Base-by-base conservation (phyloP, 1,284 basidiomycete species). In the Pulveroboletus sp. region DNA sequence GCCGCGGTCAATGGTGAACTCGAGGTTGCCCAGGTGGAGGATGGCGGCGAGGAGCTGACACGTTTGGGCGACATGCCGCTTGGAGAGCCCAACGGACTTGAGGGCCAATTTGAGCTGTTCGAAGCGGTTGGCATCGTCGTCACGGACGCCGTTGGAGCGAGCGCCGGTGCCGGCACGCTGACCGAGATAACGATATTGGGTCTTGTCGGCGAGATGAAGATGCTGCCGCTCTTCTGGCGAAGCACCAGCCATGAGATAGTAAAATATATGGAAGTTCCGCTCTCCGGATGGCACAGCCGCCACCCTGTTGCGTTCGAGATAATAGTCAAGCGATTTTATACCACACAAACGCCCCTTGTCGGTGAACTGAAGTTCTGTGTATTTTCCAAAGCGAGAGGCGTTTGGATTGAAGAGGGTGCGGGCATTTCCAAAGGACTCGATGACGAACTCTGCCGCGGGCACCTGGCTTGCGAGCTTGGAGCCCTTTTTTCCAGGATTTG, bases 201-300 rank as follows among this genome's bases (percentile, higher is more conserved):
- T 80, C 69, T 89, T 90, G 66, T 93, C 89, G 46, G 83, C 77
- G 18, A 98, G 82, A 61, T 90, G 89, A 52, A 99, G 83, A 71
- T 96, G 92, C 43, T 89, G 82, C 39, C 92, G 79, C 72, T 98
- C 96, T 66, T 98, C 96, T 0, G 83, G 73, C 0, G 89, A 85
- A 2, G 95, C 93, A 40, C 96, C 96, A 2, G 94, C 89, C 54
- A 95, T 85, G 65, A 98, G 85, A 74, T 97, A 96, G 74, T 98
- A 96, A 75, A 98, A 97, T 46, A 96, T 92, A 73, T 98, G 95
- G 74, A 98, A 99, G 66, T 96, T 98, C 26, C 95, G 85, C 73
- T 97, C 94, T 53, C 93, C 93, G 1, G 84, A 89, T 5, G 89
- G 89, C 1, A 89, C 85, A 40, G 86, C 85, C 6, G 90, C 82